These are phyloP conservation scores for Phytomonas sp. DNA, from an alignment of 208 protist genomes.

Conservation along the genomic window DNA sequence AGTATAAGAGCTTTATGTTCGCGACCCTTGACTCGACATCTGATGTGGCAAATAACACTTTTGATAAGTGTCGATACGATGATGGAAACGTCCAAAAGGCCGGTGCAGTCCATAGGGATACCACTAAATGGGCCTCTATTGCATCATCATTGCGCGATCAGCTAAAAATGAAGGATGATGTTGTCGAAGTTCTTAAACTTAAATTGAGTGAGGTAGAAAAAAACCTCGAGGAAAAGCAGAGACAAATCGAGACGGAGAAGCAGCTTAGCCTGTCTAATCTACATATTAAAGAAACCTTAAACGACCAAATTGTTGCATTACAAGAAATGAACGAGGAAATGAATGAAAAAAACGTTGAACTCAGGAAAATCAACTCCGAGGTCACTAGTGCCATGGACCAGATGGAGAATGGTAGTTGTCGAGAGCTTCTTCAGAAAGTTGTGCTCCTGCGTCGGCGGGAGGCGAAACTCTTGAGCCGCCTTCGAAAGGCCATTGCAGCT, in stretches of 20 bases:
- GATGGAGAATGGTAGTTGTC: conserved; percentile 25
- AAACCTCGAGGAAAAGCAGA: conserved; percentile 25
- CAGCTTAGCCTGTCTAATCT: not conserved
- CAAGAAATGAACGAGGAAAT: conserved; percentile 60
- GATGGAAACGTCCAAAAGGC: not conserved
- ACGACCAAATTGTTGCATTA: conserved; percentile 29
- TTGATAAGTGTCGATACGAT: not conserved
- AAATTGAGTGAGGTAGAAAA: conserved; percentile 33
- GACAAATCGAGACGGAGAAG: conserved; percentile 14
- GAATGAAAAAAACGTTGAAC: conserved; percentile 23
- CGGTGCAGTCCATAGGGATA: not conserved
- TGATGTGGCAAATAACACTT: not conserved
- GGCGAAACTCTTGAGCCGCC: conserved; percentile 61
- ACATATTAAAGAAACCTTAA: not conserved
- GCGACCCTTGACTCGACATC: not conserved
- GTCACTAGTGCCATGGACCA: conserved; percentile 28
- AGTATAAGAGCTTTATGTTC: conserved; percentile 23
- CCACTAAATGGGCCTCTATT: conserved; percentile 35
- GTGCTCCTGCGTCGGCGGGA: conserved; percentile 76
- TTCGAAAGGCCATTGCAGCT: conserved; percentile 47
- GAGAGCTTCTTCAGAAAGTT: conserved; percentile 75
- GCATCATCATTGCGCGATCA: conserved; percentile 64
- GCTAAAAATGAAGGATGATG: conserved; percentile 53
- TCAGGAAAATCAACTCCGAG: conserved; percentile 51
- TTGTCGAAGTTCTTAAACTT: conserved; percentile 54